These are phyloP conservation scores for Xanthoconium stramineum DNA, from an alignment of 768 basidiomycete genomes.

Conservation along the genomic window DNA sequence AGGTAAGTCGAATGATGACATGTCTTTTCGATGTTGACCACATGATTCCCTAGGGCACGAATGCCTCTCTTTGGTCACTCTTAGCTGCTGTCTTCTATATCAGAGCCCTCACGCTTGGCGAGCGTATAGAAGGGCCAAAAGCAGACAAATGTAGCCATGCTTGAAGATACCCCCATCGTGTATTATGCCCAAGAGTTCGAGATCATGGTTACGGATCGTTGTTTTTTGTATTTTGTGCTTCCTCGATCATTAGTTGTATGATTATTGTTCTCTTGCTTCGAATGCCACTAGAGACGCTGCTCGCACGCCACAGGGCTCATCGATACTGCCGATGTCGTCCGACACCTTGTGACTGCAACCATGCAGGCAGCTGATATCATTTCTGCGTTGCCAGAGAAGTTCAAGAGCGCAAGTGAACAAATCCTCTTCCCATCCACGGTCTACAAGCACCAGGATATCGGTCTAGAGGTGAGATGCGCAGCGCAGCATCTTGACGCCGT, in stretches of 20 bases:
- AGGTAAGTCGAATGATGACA: conserved; percentile 44
- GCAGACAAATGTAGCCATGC: conserved; percentile 52
- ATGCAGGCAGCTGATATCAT: conserved; percentile 48
- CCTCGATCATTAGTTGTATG: neutral
- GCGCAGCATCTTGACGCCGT: neutral
- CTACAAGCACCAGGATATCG: conserved; percentile 55
- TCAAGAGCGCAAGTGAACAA: conserved; percentile 64
- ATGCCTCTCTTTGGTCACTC: conserved; percentile 76
- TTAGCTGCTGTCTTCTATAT: conserved; percentile 67
- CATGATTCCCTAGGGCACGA: conserved; percentile 62
- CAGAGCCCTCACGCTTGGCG: conserved; percentile 63
- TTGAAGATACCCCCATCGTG: conserved; percentile 31
- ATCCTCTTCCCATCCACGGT: conserved; percentile 77
- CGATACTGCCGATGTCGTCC: neutral
- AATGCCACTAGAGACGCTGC: neutral
- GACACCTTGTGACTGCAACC: neutral
- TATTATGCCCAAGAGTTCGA: neutral
- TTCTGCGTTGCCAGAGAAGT: conserved; percentile 48
- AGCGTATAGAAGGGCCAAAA: conserved; percentile 65
- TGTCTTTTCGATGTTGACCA: neutral
- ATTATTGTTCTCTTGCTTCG: neutral
- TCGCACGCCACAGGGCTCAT: conserved; percentile 10
- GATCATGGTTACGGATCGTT: neutral
- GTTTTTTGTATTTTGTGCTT: neutral
- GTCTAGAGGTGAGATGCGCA: conserved; percentile 53